Conservation (phyloP, 192 early-diverging fungal genomes). For the Entomortierella chlamydospora region DNA sequence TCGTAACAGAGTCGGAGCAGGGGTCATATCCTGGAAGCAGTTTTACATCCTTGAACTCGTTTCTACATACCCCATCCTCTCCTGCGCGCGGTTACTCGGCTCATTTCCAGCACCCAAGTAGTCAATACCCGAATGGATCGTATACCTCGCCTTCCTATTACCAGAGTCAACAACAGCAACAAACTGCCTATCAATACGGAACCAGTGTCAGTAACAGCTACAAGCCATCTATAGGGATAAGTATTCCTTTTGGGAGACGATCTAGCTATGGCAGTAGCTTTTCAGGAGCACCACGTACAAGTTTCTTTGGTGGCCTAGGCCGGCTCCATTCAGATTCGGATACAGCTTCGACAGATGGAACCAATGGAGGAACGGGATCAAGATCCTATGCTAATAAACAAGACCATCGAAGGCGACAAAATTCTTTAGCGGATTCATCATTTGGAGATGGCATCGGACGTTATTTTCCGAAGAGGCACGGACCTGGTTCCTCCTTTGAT, state of each 20-base stretch:
- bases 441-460: conserved; percentile 43
- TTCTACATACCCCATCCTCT: conserved; percentile 37
- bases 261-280: conserved; percentile 11
- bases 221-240: conserved; percentile 24
- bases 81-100: conserved; percentile 7
- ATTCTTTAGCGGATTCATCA: conserved; percentile 28
- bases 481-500: conserved; percentile 14
- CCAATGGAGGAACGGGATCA: background rate
- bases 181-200: conserved; percentile 1
- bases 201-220: conserved; percentile 24
- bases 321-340: conserved; percentile 28
- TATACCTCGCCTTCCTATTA: background rate
- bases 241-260: conserved; percentile 32
- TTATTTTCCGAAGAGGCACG: conserved; percentile 35
- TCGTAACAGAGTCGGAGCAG: conserved; percentile 21
- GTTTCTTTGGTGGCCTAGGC: background rate
- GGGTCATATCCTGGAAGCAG: conserved; percentile 39
- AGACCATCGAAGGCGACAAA: conserved; percentile 17
- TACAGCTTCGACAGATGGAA: conserved; percentile 20
- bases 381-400: background rate
- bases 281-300: background rate
- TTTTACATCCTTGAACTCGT: conserved; percentile 46
- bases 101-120: conserved; percentile 13
- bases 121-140: conserved; percentile 16
- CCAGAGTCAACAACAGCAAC: conserved; percentile 25